Conservation (phyloP, 2,329 filamentous ascomycete genomes). For the Neonectria sp. region DNA sequence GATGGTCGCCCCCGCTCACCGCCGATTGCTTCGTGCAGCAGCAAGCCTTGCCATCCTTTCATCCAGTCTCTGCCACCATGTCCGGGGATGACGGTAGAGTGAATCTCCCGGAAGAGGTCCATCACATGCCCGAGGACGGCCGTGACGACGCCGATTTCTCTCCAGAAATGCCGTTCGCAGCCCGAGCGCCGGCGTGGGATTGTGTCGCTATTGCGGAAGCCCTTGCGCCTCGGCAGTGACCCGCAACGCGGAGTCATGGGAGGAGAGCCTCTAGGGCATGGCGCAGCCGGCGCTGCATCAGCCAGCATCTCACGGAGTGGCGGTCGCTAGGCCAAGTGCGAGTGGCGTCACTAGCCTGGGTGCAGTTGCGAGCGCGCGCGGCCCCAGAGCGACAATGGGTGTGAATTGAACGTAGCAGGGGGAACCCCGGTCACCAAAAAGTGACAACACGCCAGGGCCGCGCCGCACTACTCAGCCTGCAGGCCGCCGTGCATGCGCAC, state of each 20-base stretch:
- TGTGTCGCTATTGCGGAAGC: conserved; percentile 27
- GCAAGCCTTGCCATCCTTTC: conserved; percentile 21
- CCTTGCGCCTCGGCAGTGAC: conserved; percentile 32
- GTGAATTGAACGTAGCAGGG: conserved; percentile 37
- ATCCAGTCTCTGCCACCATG: conserved; percentile 26
- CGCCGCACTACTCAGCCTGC: conserved; percentile 47
- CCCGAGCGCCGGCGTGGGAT: conserved; percentile 31
- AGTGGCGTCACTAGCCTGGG: conserved; percentile 30
- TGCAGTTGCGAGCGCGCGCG: conserved; percentile 24
- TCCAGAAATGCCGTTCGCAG: conserved; percentile 27
- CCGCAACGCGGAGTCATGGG: conserved; percentile 32
- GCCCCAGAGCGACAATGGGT: conserved; percentile 25
- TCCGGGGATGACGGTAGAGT: conserved; percentile 25
- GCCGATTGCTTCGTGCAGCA: conserved; percentile 32
- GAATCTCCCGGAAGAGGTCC: conserved; percentile 20
- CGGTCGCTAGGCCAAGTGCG: conserved; percentile 36
- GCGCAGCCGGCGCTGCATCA: conserved; percentile 35
- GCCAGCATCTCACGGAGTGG: conserved; percentile 32
- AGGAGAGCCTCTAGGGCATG: conserved; percentile 22
- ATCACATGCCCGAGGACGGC: conserved; percentile 22
- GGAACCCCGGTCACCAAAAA: conserved; percentile 34
- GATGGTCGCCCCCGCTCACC: conserved; percentile 34
- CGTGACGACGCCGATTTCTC: conserved; percentile 28
- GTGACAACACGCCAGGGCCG: conserved; percentile 42
- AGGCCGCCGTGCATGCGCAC: conserved; percentile 50